Evolutionary conservation across 345 rosid genomes (phyloP).

Genomic region (rapeseed (Brassica napus)): Da-Ae NC_063450.1:42703001-42703500

Average conservation of each 20-base stretch:
- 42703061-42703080: conserved; percentile 94
- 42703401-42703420: conserved; percentile 86
- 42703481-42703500: conserved; percentile 96
- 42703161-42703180: conserved; percentile 96
- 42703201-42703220: neutral
- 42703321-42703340: conserved; percentile 96
- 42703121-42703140: conserved; percentile 77
- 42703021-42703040: conserved; percentile 92
- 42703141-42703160: conserved; percentile 97
- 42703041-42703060: conserved; percentile 71
- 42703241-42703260: neutral
- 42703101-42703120: conserved; percentile 88
- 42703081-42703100: conserved; percentile 96
- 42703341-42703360: conserved; percentile 84
- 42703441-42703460: conserved; percentile 93
- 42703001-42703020: conserved; percentile 50
- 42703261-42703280: neutral
- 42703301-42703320: conserved; percentile 94
- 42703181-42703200: conserved; percentile 45
- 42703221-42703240: conserved; percentile 1
- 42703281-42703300: conserved; percentile 44
- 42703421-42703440: conserved; percentile 92
- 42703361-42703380: conserved; percentile 85
- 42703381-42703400: conserved; percentile 96
- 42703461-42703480: conserved; percentile 95